These are phyloP conservation scores for Phylloporus arenicola DNA, from an alignment of 768 basidiomycete genomes.

Conservation along the genomic window DNA sequence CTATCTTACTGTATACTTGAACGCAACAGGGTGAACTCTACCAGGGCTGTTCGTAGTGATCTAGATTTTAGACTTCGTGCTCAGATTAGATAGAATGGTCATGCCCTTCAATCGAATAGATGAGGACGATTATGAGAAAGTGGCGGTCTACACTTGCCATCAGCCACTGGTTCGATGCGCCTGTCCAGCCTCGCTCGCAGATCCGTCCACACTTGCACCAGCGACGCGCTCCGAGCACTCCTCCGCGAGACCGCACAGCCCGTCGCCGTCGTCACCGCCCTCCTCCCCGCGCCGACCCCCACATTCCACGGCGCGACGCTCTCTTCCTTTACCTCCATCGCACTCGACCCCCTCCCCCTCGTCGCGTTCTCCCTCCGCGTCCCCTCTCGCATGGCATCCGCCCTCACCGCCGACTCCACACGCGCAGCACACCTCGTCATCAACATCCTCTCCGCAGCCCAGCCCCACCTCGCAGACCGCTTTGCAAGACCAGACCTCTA, in stretches of 20 bases:
- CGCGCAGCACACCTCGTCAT: slow-evolving; percentile 56
- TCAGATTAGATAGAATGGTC: slow-evolving; percentile 10
- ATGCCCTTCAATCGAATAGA: too few species aligned
- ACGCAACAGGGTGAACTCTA: not conserved
- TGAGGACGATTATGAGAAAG: too few species aligned
- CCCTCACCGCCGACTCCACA: slow-evolving; percentile 36
- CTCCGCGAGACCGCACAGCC: slow-evolving; percentile 79
- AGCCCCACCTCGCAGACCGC: slow-evolving; percentile 53
- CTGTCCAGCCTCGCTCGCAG: not conserved
- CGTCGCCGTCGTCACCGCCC: slow-evolving; percentile 78
- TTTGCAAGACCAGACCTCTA: slow-evolving; percentile 74
- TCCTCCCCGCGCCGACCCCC: slow-evolving; percentile 34
- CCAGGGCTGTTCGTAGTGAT: not conserved
- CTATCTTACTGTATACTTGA: slow-evolving; percentile 1
- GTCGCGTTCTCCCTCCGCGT: slow-evolving; percentile 86
- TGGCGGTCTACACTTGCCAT: too few species aligned
- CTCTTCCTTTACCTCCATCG: slow-evolving; percentile 88
- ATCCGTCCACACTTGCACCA: slow-evolving; percentile 8
- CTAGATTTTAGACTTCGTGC: slow-evolving; percentile 6
- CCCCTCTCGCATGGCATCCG: slow-evolving; percentile 80
- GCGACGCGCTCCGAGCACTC: slow-evolving; percentile 43
- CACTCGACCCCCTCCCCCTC: slow-evolving; percentile 83
- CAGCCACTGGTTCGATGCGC: too few species aligned
- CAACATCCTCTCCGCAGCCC: slow-evolving; percentile 71
- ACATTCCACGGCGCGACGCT: slow-evolving; percentile 85